A percentile compares a stretch with the other conserved stretches of the same genome.
These are phyloP conservation scores for Ceratocystis cubensis DNA, from an alignment of 2,329 filamentous ascomycete genomes.

Conservation along the genomic window DNA sequence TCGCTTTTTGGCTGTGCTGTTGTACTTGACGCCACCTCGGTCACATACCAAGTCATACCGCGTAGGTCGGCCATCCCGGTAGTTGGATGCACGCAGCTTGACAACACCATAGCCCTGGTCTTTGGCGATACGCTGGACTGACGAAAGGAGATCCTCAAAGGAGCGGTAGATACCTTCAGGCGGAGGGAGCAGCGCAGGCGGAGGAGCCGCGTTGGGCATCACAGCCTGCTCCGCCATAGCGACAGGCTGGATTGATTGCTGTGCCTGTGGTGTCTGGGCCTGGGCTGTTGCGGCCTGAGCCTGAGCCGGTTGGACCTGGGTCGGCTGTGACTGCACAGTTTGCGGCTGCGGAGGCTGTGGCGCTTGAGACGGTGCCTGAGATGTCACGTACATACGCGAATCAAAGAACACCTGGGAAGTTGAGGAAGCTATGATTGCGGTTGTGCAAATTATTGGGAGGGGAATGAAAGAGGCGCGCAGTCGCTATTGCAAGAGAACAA, in stretches of 20 bases:
- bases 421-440: constrained; percentile 24
- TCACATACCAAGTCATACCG: constrained; percentile 52
- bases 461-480: constrained; percentile 18
- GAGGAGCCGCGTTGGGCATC: constrained; percentile 36
- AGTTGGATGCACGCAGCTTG: constrained; percentile 50
- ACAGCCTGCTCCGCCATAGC: constrained; percentile 28
- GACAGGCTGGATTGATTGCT: constrained; percentile 23
- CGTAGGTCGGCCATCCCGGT: constrained; percentile 49
- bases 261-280: constrained; percentile 8
- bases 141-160: constrained; percentile 46
- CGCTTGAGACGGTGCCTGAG: constrained; percentile 17
- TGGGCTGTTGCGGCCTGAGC: constrained; percentile 5
- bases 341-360: constrained; percentile 11
- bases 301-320: constrained; percentile 1
- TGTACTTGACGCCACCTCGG: constrained; percentile 51
- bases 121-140: constrained; percentile 48
- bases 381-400: constrained; percentile 19
- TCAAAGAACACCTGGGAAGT: constrained; percentile 18
- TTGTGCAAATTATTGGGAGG: constrained; percentile 23
- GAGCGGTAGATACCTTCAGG: constrained; percentile 48
- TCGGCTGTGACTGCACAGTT: constrained; percentile 5
- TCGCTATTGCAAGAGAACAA: constrained; percentile 21
- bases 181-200: constrained; percentile 39
- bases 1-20: constrained; percentile 51
- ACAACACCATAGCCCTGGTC: constrained; percentile 52